Evolutionary conservation across 2,329 filamentous ascomycete genomes (phyloP).

Genomic region (Aspergillus uvarum): DNA sequence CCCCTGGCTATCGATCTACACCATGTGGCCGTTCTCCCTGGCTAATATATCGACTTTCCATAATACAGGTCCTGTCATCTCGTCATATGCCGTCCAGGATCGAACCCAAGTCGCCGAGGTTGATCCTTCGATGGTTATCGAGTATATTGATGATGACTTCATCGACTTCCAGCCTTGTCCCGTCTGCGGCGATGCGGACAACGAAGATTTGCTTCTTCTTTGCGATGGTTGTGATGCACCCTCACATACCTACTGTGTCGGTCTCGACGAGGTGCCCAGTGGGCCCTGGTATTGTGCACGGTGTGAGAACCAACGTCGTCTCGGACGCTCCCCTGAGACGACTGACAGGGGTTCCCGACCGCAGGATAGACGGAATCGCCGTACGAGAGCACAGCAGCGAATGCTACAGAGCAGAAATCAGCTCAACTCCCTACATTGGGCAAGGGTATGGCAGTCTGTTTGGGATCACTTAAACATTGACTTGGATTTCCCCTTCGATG

Average conservation of each 20-base stretch:
- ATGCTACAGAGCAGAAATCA: slow-evolving; percentile 41
- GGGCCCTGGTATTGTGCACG: slow-evolving; percentile 90
- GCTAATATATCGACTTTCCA: background rate
- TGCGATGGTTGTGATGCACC: slow-evolving; percentile 89
- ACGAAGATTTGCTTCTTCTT: slow-evolving; percentile 80
- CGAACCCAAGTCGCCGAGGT: slow-evolving; percentile 78
- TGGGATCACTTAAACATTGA: slow-evolving; percentile 77
- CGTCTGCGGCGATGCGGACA: slow-evolving; percentile 76
- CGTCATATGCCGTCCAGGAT: slow-evolving; percentile 57
- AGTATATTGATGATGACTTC: slow-evolving; percentile 66
- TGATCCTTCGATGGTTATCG: slow-evolving; percentile 67
- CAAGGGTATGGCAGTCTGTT: slow-evolving; percentile 84
- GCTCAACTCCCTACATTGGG: slow-evolving; percentile 59
- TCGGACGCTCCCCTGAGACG: slow-evolving; percentile 39
- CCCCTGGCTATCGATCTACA: slow-evolving; percentile 6
- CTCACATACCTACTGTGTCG: slow-evolving; percentile 90
- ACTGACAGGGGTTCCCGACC: slow-evolving; percentile 30
- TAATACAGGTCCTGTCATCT: slow-evolving; percentile 53
- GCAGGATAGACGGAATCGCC: slow-evolving; percentile 49
- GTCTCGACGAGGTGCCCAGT: slow-evolving; percentile 71
- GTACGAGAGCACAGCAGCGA: slow-evolving; percentile 49
- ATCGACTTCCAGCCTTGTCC: slow-evolving; percentile 70
- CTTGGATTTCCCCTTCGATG: slow-evolving; percentile 80
- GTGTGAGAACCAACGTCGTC: slow-evolving; percentile 58
- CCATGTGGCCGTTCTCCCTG: background rate